Base-by-base conservation (phyloP, 352 stramenopile genomes). In the Pythium guiyangense region DNA sequence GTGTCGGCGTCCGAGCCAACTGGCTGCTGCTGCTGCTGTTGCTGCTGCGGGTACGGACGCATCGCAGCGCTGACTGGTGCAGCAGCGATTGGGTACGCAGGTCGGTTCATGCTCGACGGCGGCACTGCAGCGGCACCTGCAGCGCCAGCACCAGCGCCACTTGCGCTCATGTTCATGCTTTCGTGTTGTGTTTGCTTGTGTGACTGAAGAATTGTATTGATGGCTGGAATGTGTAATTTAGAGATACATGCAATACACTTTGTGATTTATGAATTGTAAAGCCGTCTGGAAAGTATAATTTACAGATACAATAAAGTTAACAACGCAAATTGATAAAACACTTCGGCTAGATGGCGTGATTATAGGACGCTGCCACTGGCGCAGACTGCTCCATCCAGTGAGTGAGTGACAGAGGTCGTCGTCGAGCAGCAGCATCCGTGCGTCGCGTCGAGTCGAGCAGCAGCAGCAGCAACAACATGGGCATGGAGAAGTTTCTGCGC, bases 401-500 rank as follows among this genome's bases (percentile, higher is more conserved):
- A 35, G 31, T 35, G 31, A 35, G n/a, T n/a, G n/a, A n/a, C 31
- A 35, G 31, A 35, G 31, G 31, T 10, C 3, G 6, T 35, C 31
- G 31, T 35, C 31, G 31, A 66, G 52, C 52, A 49, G 11, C 42
- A 27, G 37, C 39, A 26, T 53, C 5, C 15, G 54, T 40, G 17
- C 42, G 42, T 20, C 18, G 64, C 69, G 56, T 66, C 54, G 42
- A 57, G 12, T 10, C 42, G n/a, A 46, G 17, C 18, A 26, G n/a
- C n/a, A n/a, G n/a, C n/a, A n/a, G n/a, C n/a, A 59, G 53, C 42
- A 44, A 34, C 45, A 61, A 31, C 42, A 63, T 59, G 50, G 57
- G 57, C 50, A 82, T 94, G 60, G 65, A 81, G 63, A 82, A 80
- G 44, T 91, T 94, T 66, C 72, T 92, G 35, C 79, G 79, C 65